Percentiles rank a stretch among this genome's conserved stretches.
Conservation (phyloP, 2,329 filamentous ascomycete genomes). For the Aspergillus felis region DNA sequence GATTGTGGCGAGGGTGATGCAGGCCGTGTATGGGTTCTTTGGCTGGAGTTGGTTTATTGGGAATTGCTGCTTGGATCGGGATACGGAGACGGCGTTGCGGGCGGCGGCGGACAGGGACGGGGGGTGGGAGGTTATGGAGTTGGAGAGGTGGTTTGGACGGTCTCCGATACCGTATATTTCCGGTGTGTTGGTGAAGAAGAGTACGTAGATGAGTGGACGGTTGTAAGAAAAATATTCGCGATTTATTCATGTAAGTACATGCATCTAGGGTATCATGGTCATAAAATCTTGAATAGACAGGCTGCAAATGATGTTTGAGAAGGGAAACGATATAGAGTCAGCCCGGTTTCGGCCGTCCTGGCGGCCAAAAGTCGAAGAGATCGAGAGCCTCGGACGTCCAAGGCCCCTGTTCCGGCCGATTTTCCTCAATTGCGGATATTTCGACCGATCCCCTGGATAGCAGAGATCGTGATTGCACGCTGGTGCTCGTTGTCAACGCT, state of each 20-base stretch:
- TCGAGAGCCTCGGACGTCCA: slow-evolving; percentile 42
- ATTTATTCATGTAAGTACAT: not conserved
- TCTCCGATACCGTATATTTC: slow-evolving; percentile 39
- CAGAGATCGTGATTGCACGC: slow-evolving; percentile 11
- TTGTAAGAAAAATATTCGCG: not conserved
- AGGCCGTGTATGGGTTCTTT: slow-evolving; percentile 43
- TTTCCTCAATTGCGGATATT: slow-evolving; percentile 11
- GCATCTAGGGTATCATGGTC: not conserved
- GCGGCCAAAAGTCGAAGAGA: slow-evolving; percentile 43
- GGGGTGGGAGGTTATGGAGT: slow-evolving; percentile 47
- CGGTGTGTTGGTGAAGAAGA: slow-evolving; percentile 39
- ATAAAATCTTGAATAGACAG: not conserved
- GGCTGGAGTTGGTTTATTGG: slow-evolving; percentile 53
- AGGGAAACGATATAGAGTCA: not conserved
- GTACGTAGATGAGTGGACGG: not conserved
- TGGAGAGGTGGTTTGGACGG: slow-evolving; percentile 40
- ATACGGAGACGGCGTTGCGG: slow-evolving; percentile 44
- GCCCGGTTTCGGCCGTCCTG: slow-evolving; percentile 32
- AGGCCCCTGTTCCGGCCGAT: slow-evolving; percentile 30
- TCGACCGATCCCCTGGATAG: slow-evolving; percentile 17
- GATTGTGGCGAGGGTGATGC: slow-evolving; percentile 42
- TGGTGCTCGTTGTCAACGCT: slow-evolving; percentile 18
- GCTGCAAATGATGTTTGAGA: not conserved
- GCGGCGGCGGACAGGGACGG: slow-evolving; percentile 41
- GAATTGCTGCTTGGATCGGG: slow-evolving; percentile 49